Evolutionary conservation across 176 grass and related monocot species (phyloP).

Genomic region (bread wheat (Triticum aestivum)): IWGSC_CS_RefSeq_v2.1 NC_057811.1:448559755-448560254

Average conservation of each 20-base stretch:
- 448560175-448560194: too few relatives aligned
- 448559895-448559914: too few relatives aligned
- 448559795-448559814: background rate
- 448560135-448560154: too few relatives aligned
- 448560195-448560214: too few relatives aligned
- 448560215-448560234: too few relatives aligned
- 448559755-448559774: background rate
- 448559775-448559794: background rate
- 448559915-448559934: too few relatives aligned
- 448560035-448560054: constrained; percentile 12
- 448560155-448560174: too few relatives aligned
- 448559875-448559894: background rate
- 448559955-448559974: too few relatives aligned
- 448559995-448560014: background rate
- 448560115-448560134: too few relatives aligned
- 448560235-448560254: too few relatives aligned
- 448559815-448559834: background rate
- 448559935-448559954: too few relatives aligned
- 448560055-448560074: constrained; percentile 17
- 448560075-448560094: constrained; percentile 23
- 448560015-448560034: background rate
- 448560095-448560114: too few relatives aligned
- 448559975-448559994: background rate
- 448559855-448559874: background rate
- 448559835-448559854: background rate